phyloP scores from a whole-genome alignment of 257 asterid genomes.

The Capsicum rhomboideum region DNA sequence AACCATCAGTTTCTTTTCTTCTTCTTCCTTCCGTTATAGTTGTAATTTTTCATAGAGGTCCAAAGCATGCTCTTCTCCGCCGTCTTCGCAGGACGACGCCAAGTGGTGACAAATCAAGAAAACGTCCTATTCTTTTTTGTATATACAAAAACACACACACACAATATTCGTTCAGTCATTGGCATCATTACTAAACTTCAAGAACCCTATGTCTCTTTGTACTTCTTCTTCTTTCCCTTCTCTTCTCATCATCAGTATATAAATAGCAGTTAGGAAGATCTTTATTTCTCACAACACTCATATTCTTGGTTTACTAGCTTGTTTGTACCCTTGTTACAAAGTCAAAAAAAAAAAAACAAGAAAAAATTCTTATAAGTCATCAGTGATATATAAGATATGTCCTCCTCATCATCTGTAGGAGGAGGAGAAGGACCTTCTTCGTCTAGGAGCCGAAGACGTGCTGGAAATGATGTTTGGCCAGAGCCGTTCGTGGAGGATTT shows the following conservation, averaged over 20 bases:
- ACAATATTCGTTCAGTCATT: neutral
- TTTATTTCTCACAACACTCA: neutral
- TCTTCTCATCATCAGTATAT: neutral
- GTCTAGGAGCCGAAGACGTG: constrained; percentile 37
- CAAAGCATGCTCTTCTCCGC: neutral
- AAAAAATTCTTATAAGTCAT: neutral
- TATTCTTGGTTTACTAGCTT: too few relatives aligned
- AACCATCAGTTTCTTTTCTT: neutral
- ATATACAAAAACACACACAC: neutral
- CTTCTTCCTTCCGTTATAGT: neutral
- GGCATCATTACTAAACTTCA: neutral
- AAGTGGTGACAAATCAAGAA: neutral
- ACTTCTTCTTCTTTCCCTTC: neutral
- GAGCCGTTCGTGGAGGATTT: constrained; percentile 78
- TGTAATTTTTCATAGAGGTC: neutral
- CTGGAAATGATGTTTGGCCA: constrained; percentile 63
- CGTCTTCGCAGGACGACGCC: neutral
- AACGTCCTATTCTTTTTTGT: neutral
- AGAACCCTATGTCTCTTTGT: neutral
- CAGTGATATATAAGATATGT: constrained; percentile 16
- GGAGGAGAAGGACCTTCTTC: constrained; percentile 32
- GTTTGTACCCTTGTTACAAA: neutral
- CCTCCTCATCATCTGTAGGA: constrained; percentile 35
- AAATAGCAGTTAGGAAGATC: neutral
- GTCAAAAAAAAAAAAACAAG: neutral